Base-by-base conservation (phyloP, 2,329 filamentous ascomycete species). In the Aureobasidium musti region DNA sequence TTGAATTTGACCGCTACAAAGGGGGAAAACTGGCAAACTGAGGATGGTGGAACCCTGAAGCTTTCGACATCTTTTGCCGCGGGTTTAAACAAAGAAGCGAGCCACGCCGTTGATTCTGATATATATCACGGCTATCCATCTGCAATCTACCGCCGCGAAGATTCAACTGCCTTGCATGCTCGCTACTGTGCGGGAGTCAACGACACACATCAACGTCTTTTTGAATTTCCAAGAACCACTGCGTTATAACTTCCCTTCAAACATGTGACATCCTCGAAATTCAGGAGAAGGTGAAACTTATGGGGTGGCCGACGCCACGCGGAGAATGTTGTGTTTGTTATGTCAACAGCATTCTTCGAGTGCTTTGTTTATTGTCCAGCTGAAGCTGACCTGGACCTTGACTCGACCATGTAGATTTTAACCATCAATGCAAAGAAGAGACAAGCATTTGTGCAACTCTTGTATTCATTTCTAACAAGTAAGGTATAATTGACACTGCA, bases 401-500 rank as follows among this genome's bases (percentile, higher is more conserved):
- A 56, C 35, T 56, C 53, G 35, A 56, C 35, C 13, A 56, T 41
- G 21, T 50, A 33, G 19, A 50, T 17, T 26, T 7, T n/a, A 13
- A 26, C 33, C 57, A 11, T 28, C 39, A 8, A 45, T 33, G n/a
- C 26, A 47, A 17, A 45, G 39, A 11, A 50, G 14, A 11, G 21
- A 49, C 28, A 49, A 37, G 28, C 43, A 61, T 64, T 45, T 54
- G 39, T 64, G 61, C 49, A 54, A 64, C 33, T 54, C 49, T 64
- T 64, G 61, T 64, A 64, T 64, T 45, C 61, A 64, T 64, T 64
- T 64, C 61, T 64, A 64, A 64, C 47, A 63, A 41, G 43, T 53
- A 64, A 64, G 61, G 47, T 64, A 53, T 54, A 64, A 64, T 52
- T 50, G 49, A 54, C 49, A 54, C 35, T 54, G 61, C 45, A 63